Evolutionary conservation across 768 basidiomycete species (phyloP), one percentile per base, ranked within the genome.

Genomic region (Suillus tomentosus): DNA sequence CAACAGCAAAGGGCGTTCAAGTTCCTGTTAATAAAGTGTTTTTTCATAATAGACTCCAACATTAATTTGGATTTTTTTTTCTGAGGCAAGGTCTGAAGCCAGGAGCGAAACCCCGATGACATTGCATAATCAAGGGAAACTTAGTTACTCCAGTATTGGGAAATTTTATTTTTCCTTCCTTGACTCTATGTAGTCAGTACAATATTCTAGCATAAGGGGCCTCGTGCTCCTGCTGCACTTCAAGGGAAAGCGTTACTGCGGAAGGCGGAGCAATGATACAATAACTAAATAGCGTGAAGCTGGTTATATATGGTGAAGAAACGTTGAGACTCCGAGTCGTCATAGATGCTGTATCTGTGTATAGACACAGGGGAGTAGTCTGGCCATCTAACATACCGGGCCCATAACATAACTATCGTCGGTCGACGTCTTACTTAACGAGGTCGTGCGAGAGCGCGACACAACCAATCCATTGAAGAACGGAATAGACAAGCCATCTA

Each of bases 401-500:
- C 60, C 6, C 13, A 43, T 22, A 40, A 67, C 56, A 8, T 68
- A 75, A 22, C 74, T 71, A 47, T 73, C 69, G 7, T 77, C 76
- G 3, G 79, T 81, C 70, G 79, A 76, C 0, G 82, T 83, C 11
- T 71, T 70, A 7, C 82, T 77, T 15, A 85, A 65, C 10, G 83
- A 82, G 5, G 82, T 68, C 1, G 83, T 84, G 14, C 79, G 80
- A 14, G 82, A 80, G 55, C 79, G 81, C 73, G 13, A 69, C 80
- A 55, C 80, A 79, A 19, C 87, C 81, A 34, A 85, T 37, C 36
- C 68, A 43, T 80, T 84, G 76, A 90, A 88, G 74, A 86, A 85
- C 3, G 88, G 87, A 57, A 90, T 90, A 9, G 88, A 89, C 15
- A 90, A 76, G 22, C 88, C 88, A 71, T 90, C 88, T 17, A 50